phyloP scores from a whole-genome alignment of 306 rosid species.

The Fragaria nilgerrensis region DNA sequence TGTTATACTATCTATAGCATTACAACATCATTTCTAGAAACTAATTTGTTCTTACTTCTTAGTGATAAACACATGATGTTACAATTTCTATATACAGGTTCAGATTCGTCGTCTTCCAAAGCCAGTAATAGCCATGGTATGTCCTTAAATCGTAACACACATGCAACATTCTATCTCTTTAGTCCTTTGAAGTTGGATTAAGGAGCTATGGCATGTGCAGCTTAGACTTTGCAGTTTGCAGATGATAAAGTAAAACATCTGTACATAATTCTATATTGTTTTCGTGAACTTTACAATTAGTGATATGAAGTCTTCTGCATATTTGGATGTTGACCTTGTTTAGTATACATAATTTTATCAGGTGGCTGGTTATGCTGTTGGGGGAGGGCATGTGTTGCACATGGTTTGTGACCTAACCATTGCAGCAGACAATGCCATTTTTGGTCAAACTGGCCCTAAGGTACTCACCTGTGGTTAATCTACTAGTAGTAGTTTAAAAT shows the following conservation, averaged over 20 bases:
- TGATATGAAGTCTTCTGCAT: background rate
- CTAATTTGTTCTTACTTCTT: background rate
- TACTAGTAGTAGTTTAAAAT: background rate
- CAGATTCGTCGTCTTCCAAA: constrained; percentile 91
- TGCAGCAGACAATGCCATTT: constrained; percentile 85
- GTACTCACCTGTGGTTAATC: constrained; percentile 31
- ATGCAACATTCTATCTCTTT: background rate
- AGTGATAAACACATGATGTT: background rate
- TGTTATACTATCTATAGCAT: background rate
- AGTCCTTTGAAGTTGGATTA: background rate
- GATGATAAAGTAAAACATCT: background rate
- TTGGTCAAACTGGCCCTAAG: constrained; percentile 99
- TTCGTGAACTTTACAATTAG: background rate
- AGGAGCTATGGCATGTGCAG: background rate
- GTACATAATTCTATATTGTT: background rate
- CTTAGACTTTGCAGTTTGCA: background rate
- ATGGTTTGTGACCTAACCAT: constrained; percentile 94
- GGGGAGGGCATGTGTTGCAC: constrained; percentile 85
- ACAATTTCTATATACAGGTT: constrained; percentile 37
- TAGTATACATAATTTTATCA: constrained; percentile 13
- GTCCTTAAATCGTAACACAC: constrained; percentile 2
- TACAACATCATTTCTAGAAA: background rate
- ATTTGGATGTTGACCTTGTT: background rate
- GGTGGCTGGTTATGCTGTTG: constrained; percentile 96
- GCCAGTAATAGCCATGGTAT: constrained; percentile 93